Percentiles rank a stretch among this genome's conserved stretches.
phyloP scores from a whole-genome alignment of 2,329 filamentous ascomycete genomes.

The Aspergillus sp. region DNA sequence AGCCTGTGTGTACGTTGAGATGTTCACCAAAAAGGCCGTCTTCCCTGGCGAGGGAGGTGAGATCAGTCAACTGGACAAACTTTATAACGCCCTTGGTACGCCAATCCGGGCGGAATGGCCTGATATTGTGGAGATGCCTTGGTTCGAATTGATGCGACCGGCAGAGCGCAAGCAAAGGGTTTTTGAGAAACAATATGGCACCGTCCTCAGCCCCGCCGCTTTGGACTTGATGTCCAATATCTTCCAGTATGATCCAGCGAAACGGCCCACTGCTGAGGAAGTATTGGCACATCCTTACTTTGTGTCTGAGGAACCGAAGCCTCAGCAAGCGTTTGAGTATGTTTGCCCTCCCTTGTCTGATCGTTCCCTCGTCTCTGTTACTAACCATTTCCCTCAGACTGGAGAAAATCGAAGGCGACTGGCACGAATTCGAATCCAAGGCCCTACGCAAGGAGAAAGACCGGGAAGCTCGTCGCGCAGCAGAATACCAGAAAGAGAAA shows the following conservation, averaged over 20 bases:
- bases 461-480: slow-evolving; percentile 47
- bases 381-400: slow-evolving; percentile 48
- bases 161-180: slow-evolving; percentile 63
- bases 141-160: slow-evolving; percentile 88
- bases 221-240: slow-evolving; percentile 77
- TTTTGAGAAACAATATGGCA: slow-evolving; percentile 77
- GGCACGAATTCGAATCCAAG: slow-evolving; percentile 99
- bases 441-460: slow-evolving; percentile 82
- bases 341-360: slow-evolving; percentile 31
- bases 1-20: slow-evolving; percentile 92
- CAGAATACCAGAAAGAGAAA: slow-evolving; percentile 45
- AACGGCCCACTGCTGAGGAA: slow-evolving; percentile 74
- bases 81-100: slow-evolving; percentile 88
- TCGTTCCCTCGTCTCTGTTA: background rate
- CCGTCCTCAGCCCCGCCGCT: slow-evolving; percentile 68
- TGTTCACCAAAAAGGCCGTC: slow-evolving; percentile 87
- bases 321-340: slow-evolving; percentile 75
- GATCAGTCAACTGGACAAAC: slow-evolving; percentile 90
- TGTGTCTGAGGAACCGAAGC: slow-evolving; percentile 66
- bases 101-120: slow-evolving; percentile 83
- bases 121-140: slow-evolving; percentile 83
- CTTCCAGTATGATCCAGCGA: slow-evolving; percentile 81
- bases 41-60: slow-evolving; percentile 96
- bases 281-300: slow-evolving; percentile 88
- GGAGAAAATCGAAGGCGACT: slow-evolving; percentile 77